phyloP scores from a whole-genome alignment of 768 basidiomycete species.

The Tulasnella sp. region DNA sequence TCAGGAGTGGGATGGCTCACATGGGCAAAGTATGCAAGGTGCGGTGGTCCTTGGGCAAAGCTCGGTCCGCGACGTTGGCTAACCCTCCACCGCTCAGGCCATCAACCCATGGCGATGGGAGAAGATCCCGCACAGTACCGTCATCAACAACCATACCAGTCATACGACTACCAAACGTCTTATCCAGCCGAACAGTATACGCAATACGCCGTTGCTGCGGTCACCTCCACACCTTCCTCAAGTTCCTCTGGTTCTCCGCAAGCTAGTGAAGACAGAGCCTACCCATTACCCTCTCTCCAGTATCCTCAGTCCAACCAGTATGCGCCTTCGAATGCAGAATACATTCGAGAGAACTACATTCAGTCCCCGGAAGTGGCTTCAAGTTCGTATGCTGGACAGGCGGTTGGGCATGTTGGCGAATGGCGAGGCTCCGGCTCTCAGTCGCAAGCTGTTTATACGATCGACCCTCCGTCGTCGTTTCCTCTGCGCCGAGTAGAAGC shows the following conservation, averaged over 20 bases:
- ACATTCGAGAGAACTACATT: conserved; percentile 11
- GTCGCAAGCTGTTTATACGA: background rate
- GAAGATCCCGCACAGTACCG: conserved; percentile 1
- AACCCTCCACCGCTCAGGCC: background rate
- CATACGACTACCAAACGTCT: conserved; percentile 1
- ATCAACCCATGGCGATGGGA: background rate
- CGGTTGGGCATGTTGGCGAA: background rate
- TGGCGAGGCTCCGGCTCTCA: background rate
- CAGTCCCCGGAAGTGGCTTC: background rate
- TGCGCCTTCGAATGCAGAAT: background rate
- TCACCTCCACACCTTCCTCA: background rate
- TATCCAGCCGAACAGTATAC: background rate
- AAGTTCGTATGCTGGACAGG: background rate
- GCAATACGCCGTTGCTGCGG: background rate
- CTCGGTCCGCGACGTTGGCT: background rate
- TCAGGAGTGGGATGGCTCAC: conserved; percentile 10
- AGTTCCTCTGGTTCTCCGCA: background rate
- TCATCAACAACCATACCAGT: background rate
- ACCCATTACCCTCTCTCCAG: background rate
- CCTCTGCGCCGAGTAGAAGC: background rate
- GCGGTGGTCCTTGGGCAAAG: background rate
- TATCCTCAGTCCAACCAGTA: background rate
- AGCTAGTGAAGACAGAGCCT: conserved; percentile 4
- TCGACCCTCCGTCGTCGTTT: background rate
- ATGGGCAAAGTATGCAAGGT: background rate